Evolutionary conservation across 352 stramenopile genomes (phyloP).

Genomic region (Thraustochytrium sp.): DNA sequence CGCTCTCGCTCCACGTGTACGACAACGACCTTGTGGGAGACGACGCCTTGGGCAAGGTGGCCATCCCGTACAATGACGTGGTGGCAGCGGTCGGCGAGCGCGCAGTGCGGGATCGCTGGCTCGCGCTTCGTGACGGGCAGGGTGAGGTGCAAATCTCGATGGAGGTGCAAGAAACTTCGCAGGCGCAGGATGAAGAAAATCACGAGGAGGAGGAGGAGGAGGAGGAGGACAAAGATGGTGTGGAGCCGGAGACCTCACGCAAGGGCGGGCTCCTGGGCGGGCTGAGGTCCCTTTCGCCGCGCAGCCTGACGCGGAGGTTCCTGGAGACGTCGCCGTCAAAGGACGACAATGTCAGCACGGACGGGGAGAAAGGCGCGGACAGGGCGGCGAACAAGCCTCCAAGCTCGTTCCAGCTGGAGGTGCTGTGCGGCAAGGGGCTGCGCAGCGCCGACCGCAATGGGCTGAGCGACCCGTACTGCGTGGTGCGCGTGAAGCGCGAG

Average conservation of each 20-base stretch:
- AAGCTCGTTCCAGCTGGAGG: neutral
- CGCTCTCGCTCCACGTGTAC: conserved; percentile 3
- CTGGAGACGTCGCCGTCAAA: neutral
- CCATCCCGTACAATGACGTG: neutral
- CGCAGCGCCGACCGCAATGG: neutral
- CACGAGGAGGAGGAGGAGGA: neutral
- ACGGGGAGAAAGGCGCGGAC: neutral
- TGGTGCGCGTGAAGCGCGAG: neutral
- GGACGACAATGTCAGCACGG: no score
- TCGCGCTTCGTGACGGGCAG: neutral
- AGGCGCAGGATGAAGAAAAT: neutral
- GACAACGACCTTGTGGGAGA: neutral
- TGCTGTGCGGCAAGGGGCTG: neutral
- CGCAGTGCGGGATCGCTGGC: no score
- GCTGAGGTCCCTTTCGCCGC: neutral
- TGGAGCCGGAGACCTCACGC: neutral
- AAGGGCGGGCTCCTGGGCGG: neutral
- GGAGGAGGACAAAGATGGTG: neutral
- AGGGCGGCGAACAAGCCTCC: neutral
- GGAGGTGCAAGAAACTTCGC: no score
- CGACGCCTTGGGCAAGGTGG: neutral
- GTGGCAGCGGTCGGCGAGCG: no score
- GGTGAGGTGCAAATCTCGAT: neutral
- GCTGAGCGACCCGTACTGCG: conserved; percentile 15
- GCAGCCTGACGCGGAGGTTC: neutral